Percentiles rank a stretch among this genome's conserved stretches.
phyloP scores from a whole-genome alignment of 805 yeast species.

The Metschnikowia colocasiae region DNA sequence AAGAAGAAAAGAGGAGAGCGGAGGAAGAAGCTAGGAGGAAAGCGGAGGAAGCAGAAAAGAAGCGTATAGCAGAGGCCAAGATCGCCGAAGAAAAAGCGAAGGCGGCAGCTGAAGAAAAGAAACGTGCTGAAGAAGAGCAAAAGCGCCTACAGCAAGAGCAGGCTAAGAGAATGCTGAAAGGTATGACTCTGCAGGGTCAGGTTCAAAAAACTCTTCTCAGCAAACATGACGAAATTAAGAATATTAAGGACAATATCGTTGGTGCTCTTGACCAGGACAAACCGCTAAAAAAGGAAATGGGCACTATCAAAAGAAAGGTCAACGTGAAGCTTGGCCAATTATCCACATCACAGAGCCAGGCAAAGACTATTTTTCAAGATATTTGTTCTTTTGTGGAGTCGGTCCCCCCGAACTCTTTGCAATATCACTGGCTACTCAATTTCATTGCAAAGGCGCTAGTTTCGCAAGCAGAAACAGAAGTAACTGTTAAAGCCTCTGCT shows the following conservation, averaged over 20 bases:
- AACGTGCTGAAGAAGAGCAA: conserved; percentile 17
- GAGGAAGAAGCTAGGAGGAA: conserved; percentile 20
- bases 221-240: conserved; percentile 49
- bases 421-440: conserved; percentile 72
- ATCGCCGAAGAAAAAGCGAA: conserved; percentile 18
- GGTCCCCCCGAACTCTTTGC: conserved; percentile 44
- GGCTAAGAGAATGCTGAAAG: conserved; percentile 22
- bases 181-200: conserved; percentile 29
- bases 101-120: conserved; percentile 8
- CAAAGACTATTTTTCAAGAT: conserved; percentile 48
- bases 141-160: conserved; percentile 16
- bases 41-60: conserved; percentile 14
- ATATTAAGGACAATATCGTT: conserved; percentile 60
- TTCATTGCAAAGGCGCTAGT: conserved; percentile 82
- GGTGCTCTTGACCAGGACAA: conserved; percentile 50
- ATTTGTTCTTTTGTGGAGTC: conserved; percentile 47
- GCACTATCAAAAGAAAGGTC: conserved; percentile 66
- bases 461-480: conserved; percentile 91
- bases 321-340: conserved; percentile 91
- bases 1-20: conserved; percentile 8
- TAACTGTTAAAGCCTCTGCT: conserved; percentile 69
- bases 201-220: conserved; percentile 44
- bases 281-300: conserved; percentile 50
- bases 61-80: conserved; percentile 9
- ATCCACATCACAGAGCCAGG: conserved; percentile 65